Evolutionary conservation across 768 basidiomycete genomes (phyloP), one percentile per base, ranked within the genome.

Genomic region (Auricularia sp.): DNA sequence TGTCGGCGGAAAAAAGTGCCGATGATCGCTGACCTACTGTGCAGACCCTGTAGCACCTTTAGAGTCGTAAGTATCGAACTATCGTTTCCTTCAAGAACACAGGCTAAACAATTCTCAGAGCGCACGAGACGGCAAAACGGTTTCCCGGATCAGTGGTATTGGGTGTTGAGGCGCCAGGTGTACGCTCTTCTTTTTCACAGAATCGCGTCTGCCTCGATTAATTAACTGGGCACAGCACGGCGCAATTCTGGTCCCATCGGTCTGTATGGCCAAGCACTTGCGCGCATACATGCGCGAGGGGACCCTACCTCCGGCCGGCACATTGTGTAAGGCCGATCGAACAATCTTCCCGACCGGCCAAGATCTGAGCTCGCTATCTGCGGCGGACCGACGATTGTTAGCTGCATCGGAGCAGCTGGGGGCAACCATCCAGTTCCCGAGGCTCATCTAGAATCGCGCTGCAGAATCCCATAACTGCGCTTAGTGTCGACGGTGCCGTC

Each of bases 221-320:
- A 51, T 21, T 51, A 18, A 51, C 47, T 10, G 6, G 47, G 6
- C 7, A 18, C 16, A 51, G 47, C 47, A 51, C 47, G 47, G 47
- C 6, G 47, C 47, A 6, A 5, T 21, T 51, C 10, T 51, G 18
- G 47, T 51, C 11, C 47, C 65, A 10, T 70, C 69, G 3, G 54
- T 67, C 2, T 70, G 67, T 43, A 68, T 71, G 6, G 64, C 63
- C 1, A 70, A 68, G 53, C 61, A 62, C 39, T 65, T 72, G 53
- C 68, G 71, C 2, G 63, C 60, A 6, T 72, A 72, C 63, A 71
- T 72, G 67, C 62, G 64, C n/a, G 66, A 72, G 0, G 71, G 71
- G 21, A 66, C 59, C 16, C 61, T 72, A 1, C 71, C 71, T 10
- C 43, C 65, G 43, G 47, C 62, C 3, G 71, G 70, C 14, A 70